phyloP scores from a whole-genome alignment of 768 basidiomycete species.

The Tulasnella sp. region DNA sequence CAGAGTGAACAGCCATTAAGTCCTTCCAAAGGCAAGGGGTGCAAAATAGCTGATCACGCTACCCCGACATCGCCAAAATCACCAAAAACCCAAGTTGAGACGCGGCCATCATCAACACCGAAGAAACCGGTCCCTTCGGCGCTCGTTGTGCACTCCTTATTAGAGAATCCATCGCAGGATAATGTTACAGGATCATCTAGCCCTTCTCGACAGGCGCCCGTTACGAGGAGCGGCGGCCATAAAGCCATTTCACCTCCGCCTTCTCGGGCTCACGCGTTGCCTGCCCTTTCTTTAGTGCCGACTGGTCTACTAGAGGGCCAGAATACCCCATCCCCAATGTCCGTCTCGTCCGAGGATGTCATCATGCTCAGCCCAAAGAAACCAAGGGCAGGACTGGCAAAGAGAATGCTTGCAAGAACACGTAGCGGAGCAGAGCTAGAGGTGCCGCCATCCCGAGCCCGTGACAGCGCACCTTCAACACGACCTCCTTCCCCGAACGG shows the following conservation, averaged over 20 bases:
- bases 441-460: neutral
- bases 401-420: constrained; percentile 63
- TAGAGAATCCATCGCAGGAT: too few species aligned
- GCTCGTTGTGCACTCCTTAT: too few species aligned
- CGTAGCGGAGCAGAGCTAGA: constrained; percentile 37
- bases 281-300: neutral
- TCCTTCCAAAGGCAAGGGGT: too few species aligned
- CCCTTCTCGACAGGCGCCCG: too few species aligned
- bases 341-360: neutral
- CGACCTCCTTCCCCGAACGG: constrained; percentile 13
- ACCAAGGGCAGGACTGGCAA: constrained; percentile 34
- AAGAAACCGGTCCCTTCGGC: too few species aligned
- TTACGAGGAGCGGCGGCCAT: too few species aligned
- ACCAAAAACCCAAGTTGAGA: too few species aligned
- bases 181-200: too few species aligned
- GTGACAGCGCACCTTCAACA: neutral
- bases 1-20: too few species aligned
- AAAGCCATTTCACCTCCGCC: neutral
- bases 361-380: neutral
- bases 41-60: too few species aligned
- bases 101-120: too few species aligned
- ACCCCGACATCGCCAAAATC: too few species aligned
- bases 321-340: neutral
- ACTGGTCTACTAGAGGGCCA: neutral
- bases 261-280: neutral